Evolutionary conservation across 305 asterid genomes (phyloP), one percentile per base, ranked within the genome.

Genomic region (Fraxinus baroniana): DNA sequence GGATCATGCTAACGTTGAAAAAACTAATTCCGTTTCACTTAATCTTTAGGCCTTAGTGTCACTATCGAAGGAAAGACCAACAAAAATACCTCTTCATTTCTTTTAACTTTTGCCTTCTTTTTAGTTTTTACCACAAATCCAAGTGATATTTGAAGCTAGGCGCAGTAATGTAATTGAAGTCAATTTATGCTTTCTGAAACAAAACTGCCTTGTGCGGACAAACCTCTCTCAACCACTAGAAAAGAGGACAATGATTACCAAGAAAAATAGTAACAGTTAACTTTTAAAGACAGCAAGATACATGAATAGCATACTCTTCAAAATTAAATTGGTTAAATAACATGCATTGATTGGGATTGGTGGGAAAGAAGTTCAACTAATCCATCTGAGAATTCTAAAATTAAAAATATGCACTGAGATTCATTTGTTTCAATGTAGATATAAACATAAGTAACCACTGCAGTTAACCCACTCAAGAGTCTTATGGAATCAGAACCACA

Each of bases 61-160:
- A 13, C 41, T 71, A 24, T 81, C 22, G 22, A 82, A 6, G 41
- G 66, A 76, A 71, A 15, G 7, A 35, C 84, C 66, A 82, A 74
- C 26, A 60, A 71, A 35, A 35, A 39, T 52, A 83, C 33, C 62
- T 39, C 41, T 39, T 80, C 4, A 33, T 80, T 52, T 22, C 36
- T 66, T 10, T 24, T 7, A 22, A 66, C 2, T 12, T 24, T 17
- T 55, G 75, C 41, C 44, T n/a, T 70, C 41, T 13, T 33, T 64
- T 52, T 49, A 52, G 20, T 5, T 52, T 52, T 80, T 20, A 15
- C 64, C 44, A 75, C 36, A 64, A 74, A 49, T 44, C 17, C 33
- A 39, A 57, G 30, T 77, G n/a, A 18, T 1, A 28, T 66, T 66
- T 24, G 30, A 79, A 26, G 12, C 37, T 35, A 13, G 32, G 33